Percentiles rank a stretch among this genome's conserved stretches.
phyloP scores from a whole-genome alignment of 768 basidiomycete genomes.

The Atractiella rhizophila region DNA sequence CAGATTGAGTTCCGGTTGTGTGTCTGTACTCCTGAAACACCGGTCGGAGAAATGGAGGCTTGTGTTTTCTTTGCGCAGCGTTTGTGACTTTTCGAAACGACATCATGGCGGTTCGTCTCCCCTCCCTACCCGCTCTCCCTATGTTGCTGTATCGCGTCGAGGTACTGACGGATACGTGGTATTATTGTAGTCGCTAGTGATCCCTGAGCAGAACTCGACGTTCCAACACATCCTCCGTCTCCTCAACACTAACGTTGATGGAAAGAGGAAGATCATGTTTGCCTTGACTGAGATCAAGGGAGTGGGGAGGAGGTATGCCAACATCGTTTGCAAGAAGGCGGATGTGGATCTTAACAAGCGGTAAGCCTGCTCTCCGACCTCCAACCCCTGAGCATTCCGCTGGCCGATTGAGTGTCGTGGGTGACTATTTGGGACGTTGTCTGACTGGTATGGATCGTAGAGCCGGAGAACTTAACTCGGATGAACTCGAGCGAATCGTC shows the following conservation, averaged over 20 bases:
- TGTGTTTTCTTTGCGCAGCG: too few species aligned
- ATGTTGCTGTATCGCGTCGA: too few species aligned
- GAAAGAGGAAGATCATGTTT: constrained; percentile 91
- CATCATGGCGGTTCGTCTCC: too few species aligned
- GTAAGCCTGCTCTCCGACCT: constrained; percentile 29
- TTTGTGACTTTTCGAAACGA: too few species aligned
- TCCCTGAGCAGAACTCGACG: background rate
- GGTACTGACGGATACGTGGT: too few species aligned
- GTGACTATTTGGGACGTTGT: background rate
- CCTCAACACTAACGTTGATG: constrained; percentile 97
- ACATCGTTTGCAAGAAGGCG: constrained; percentile 98
- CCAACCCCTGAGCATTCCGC: background rate
- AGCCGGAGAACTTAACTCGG: constrained; percentile 96
- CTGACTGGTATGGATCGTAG: constrained; percentile 25
- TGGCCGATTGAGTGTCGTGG: background rate
- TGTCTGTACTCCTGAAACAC: too few species aligned
- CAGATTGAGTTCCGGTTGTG: too few species aligned
- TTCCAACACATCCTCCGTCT: constrained; percentile 92
- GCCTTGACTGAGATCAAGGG: constrained; percentile 99
- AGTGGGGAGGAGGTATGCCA: constrained; percentile 95
- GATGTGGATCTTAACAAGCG: constrained; percentile 97
- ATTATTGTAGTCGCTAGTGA: too few species aligned
- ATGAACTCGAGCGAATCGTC: constrained; percentile 94
- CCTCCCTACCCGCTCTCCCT: too few species aligned
- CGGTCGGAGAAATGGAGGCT: too few species aligned